Base-by-base conservation (phyloP, 805 yeast species). In the Candida sakaeoensis region DNA sequence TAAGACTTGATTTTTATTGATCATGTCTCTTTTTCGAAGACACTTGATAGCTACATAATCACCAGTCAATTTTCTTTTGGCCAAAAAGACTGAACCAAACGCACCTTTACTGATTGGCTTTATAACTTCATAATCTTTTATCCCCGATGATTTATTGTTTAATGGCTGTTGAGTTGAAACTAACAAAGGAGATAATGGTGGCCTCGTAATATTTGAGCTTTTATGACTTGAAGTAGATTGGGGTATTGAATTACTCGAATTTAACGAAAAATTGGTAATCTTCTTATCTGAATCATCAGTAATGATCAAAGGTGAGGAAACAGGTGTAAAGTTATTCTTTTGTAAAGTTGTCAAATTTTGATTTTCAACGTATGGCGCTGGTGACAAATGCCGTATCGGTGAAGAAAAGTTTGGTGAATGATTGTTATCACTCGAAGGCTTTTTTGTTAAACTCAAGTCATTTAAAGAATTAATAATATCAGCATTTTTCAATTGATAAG, bases 51-150 rank as follows among this genome's bases (percentile, higher is more conserved):
- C 99, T 51, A 86, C 91, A 59, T 89, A 85, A 47, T 95, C 99
- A 4, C 97, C 96, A 0, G 97, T 91, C 9, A 84, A 61, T 51
- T 80, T 82, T 53, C 93, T 75, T 48, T 82, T 79, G 0, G 96
- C 90, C 7, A 93, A 69, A 59, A 81, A 93, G 2, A 93, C 99
- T 26, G 95, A 84, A 0, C 99, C 99, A 70, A 90, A 93, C 0
- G 99, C 99, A 30, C 99, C 99, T 54, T 88, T 86, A 53, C 96
- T 87, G 37, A 93, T 88, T 0, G 99, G 96, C 57, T 89, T 88
- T 41, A 93, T 68, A 22, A 93, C 77, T 51, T 88, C 96, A 60
- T 89, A 93, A 58, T 95, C 98, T 43, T 74, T 77, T 22, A 91
- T 88, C 2, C 87, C 80, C 0, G 66, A 51, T 0, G 73, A 54